Percentiles rank a stretch among this genome's conserved stretches.
These are phyloP conservation scores for Rhipidocladum racemiflorum DNA, from an alignment of 176 grass and related monocot genomes.

Conservation along the genomic window DNA sequence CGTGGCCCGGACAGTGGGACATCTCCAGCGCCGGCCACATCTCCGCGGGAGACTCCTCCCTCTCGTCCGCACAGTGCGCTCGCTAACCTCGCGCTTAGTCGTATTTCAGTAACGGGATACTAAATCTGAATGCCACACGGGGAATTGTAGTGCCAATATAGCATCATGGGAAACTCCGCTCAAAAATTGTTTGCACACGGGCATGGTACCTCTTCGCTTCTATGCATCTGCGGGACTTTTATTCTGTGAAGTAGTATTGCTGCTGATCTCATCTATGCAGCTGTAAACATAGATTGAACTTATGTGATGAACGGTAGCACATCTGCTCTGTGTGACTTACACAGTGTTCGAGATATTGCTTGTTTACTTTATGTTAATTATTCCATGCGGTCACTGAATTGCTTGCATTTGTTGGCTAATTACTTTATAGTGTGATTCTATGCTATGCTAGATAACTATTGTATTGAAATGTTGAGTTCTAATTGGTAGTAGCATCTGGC, in stretches of 20 bases:
- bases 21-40: constrained; percentile 93
- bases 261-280: not conserved
- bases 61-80: constrained; percentile 66
- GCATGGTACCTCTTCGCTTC: not conserved
- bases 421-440: not conserved
- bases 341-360: not conserved
- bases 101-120: not conserved
- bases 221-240: not conserved
- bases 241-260: not conserved
- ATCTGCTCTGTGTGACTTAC: not conserved
- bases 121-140: not conserved
- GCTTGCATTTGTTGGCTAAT: not conserved
- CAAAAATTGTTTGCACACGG: no score
- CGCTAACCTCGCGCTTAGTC: not conserved
- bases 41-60: constrained; percentile 81
- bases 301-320: not conserved
- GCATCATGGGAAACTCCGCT: not conserved
- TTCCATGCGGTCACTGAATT: not conserved
- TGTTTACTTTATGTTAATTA: constrained; percentile 1
- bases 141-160: not conserved
- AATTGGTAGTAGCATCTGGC: constrained; percentile 1
- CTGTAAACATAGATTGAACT: not conserved
- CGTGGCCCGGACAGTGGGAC: constrained; percentile 92
- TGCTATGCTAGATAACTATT: not conserved
- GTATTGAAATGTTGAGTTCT: not conserved